These are phyloP conservation scores for Yarrowia sp. DNA, from an alignment of 805 yeast species.

Conservation along the genomic window DNA sequence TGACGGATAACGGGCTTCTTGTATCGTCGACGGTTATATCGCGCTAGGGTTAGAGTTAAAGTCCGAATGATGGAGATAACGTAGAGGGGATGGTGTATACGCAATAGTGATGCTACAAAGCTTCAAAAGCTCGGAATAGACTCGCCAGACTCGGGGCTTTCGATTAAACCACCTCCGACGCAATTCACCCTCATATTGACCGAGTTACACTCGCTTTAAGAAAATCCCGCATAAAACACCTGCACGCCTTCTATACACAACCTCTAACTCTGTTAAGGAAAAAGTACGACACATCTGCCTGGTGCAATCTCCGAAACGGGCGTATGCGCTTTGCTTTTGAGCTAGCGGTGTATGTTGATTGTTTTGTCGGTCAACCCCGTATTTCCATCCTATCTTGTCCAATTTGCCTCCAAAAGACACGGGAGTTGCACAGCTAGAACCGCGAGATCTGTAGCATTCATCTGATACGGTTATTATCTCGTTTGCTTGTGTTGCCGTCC, in stretches of 20 bases:
- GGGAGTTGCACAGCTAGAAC: too few species aligned
- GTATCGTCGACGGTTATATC: constrained; percentile 19
- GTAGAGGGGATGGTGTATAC: not conserved
- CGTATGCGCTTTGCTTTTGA: not conserved
- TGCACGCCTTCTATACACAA: not conserved
- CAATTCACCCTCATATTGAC: too few species aligned
- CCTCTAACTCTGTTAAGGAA: not conserved
- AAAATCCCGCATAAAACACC: constrained; percentile 7
- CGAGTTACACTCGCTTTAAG: too few species aligned
- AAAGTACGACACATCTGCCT: not conserved
- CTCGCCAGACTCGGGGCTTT: not conserved
- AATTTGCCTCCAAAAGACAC: too few species aligned
- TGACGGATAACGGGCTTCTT: constrained; percentile 4
- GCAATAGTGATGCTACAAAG: too few species aligned
- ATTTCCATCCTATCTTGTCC: too few species aligned
- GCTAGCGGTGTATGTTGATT: not conserved
- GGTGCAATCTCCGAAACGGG: constrained; percentile 4
- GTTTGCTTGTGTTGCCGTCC: too few species aligned
- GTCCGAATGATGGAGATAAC: constrained; percentile 7
- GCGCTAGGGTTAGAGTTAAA: constrained; percentile 15
- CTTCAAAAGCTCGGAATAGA: not conserved
- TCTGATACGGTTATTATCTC: too few species aligned
- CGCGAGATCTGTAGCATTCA: too few species aligned
- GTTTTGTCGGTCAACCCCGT: too few species aligned
- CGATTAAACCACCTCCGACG: not conserved